Conservation (phyloP, 768 basidiomycete species). For the Mycena chlorophos region DNA sequence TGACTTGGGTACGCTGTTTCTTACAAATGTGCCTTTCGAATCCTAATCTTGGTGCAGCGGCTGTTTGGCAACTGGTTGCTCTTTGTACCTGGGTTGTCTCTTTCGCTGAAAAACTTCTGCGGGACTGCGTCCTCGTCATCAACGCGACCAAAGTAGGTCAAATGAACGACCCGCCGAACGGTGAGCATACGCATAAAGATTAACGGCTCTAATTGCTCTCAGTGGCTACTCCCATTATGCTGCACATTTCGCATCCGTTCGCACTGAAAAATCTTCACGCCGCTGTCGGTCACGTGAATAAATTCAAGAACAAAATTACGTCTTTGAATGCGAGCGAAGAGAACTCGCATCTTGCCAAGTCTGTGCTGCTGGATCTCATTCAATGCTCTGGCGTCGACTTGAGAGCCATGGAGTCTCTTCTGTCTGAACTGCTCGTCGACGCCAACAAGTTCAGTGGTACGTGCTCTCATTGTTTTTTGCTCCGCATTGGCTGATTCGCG, state of each 20-base stretch:
- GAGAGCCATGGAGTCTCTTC: conserved; percentile 45
- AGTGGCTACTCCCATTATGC: conserved; percentile 39
- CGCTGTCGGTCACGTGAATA: conserved; percentile 57
- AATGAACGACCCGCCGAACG: no score
- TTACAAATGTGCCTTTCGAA: background rate
- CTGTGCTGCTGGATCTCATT: conserved; percentile 61
- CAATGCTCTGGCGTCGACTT: conserved; percentile 68
- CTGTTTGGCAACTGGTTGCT: conserved; percentile 71
- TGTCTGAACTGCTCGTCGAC: conserved; percentile 41
- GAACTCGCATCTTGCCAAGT: conserved; percentile 63
- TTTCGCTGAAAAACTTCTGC: conserved; percentile 64
- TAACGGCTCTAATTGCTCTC: conserved; percentile 2
- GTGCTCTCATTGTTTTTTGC: conserved; percentile 7
- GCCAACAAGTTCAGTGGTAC: conserved; percentile 36
- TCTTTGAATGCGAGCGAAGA: conserved; percentile 58
- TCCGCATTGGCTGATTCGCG: conserved; percentile 14
- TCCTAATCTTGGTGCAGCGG: conserved; percentile 42
- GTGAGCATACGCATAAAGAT: no score
- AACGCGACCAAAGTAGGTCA: conserved; percentile 25
- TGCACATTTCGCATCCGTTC: conserved; percentile 65
- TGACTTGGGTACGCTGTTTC: conserved; percentile 53
- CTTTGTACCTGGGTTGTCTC: conserved; percentile 61
- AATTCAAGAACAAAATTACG: conserved; percentile 54
- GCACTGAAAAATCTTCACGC: conserved; percentile 50
- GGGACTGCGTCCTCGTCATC: conserved; percentile 43